Evolutionary conservation across 305 asterid genomes (phyloP), one percentile per base, ranked within the genome.

Genomic region (Nicotiana rustica): DNA sequence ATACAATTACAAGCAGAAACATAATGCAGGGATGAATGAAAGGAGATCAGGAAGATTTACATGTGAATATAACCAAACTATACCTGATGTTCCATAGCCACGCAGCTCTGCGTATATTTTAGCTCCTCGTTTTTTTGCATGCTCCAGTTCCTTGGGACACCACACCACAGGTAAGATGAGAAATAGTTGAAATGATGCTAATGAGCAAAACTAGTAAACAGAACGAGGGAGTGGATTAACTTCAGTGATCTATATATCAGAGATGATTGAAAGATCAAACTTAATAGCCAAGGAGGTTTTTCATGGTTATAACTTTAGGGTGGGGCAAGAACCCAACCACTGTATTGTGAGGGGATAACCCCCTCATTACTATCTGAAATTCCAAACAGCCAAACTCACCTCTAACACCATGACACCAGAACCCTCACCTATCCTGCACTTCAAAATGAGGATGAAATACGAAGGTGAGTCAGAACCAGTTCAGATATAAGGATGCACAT

Each of bases 1-100:
- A 79, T 76, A 68, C 66, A 29, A 83, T 68, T 33, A 56, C 35
- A 80, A 60, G 6, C 21, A 31, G 44, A 66, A 35, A 36, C 83
- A 57, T 79, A 81, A 15, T 83, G 47, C 52, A 57, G 29, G 73
- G 8, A 55, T 5, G 17, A 87, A 41, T 1, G 18, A 19, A 36
- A 17, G 36, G 4, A 29, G 17, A 68, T 21, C 56, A 25, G 29
- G 29, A 25, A 25, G 14, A 15, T 17, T 61, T 84, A 44, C 55
- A 55, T 18, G 12, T 67, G 75, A 65, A 38, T 52, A 77, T 78
- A 67, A 66, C 83, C 67, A 79, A 85, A 86, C 71, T 77, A 56
- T 85, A 93, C 98, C 99, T 83, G 99, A 96, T 95, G 93, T 92
- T 87, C 98, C 99, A 88, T 91, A 95, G 87, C 98, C 99, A 73